Evolutionary conservation across 495 filamentous ascomycete genomes (phyloP).

Genomic region (Penicillium odoratum): DNA sequence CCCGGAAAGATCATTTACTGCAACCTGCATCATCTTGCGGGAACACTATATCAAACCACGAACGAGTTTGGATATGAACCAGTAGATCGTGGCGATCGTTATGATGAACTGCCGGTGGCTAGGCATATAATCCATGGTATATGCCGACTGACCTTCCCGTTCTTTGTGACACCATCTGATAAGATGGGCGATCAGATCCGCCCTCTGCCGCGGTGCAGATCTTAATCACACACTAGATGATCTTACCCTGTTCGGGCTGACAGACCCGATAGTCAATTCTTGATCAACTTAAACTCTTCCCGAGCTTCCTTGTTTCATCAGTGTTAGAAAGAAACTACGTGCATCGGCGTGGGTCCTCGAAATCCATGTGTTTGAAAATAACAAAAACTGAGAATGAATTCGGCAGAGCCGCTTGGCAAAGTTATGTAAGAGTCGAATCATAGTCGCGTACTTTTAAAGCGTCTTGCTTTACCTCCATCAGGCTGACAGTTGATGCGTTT

Average conservation of each 20-base stretch:
- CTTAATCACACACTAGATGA: conserved; percentile 2
- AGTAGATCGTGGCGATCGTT: conserved; percentile 8
- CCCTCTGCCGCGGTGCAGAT: conserved; percentile 12
- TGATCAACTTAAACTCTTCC: conserved; percentile 10
- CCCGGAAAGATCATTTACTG: not conserved
- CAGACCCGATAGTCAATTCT: not conserved
- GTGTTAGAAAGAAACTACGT: not conserved
- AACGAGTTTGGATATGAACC: conserved; percentile 1
- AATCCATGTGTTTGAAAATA: not conserved
- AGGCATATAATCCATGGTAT: not conserved
- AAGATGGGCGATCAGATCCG: conserved; percentile 17
- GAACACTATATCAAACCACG: not conserved
- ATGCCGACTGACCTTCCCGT: conserved; percentile 8
- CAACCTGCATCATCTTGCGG: conserved; percentile 8
- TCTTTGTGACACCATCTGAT: conserved; percentile 14
- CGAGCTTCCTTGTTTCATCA: not conserved
- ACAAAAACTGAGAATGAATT: not conserved
- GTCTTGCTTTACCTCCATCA: not conserved
- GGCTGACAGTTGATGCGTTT: too few species aligned
- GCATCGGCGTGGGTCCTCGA: not conserved
- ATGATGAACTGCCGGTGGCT: conserved; percentile 6
- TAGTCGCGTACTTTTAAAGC: not conserved
- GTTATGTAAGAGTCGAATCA: not conserved
- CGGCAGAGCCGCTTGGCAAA: not conserved
- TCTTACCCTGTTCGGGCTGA: conserved; percentile 6